Evolutionary conservation across 2,329 filamentous ascomycete genomes (phyloP).

Genomic region (Claviceps pazoutovae): DNA sequence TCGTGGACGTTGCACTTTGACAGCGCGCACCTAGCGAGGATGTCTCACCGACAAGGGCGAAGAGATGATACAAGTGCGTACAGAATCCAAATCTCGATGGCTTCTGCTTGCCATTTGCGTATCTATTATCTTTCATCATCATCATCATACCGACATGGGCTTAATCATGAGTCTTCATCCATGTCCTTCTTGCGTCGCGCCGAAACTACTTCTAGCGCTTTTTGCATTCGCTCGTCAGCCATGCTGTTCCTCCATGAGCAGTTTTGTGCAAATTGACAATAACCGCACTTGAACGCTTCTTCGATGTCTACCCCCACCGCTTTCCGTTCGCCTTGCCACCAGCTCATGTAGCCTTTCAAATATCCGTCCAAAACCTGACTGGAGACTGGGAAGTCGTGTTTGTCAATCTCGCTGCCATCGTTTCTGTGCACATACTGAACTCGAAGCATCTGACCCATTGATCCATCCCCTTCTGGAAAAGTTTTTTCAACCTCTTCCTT

Average conservation of each 20-base stretch:
- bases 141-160: background rate
- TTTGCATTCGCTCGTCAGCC: slow-evolving; percentile 32
- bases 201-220: slow-evolving; percentile 1
- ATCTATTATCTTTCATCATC: background rate
- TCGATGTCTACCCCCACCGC: slow-evolving; percentile 66
- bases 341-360: slow-evolving; percentile 56
- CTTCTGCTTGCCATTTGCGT: background rate
- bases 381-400: slow-evolving; percentile 53
- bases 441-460: slow-evolving; percentile 35
- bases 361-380: slow-evolving; percentile 49
- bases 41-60: too few relatives aligned
- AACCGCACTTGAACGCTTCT: slow-evolving; percentile 77
- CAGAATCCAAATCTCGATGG: background rate
- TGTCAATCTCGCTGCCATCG: slow-evolving; percentile 39
- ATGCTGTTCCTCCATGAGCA: slow-evolving; percentile 67
- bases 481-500: slow-evolving; percentile 34
- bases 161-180: background rate
- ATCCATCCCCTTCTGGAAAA: slow-evolving; percentile 34
- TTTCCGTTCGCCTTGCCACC: slow-evolving; percentile 69
- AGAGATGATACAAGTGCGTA: background rate
- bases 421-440: slow-evolving; percentile 40
- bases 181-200: slow-evolving; percentile 4
- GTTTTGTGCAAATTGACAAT: slow-evolving; percentile 66
- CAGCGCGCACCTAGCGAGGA: too few relatives aligned
- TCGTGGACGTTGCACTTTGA: too few relatives aligned